Evolutionary conservation across 257 asterid genomes (phyloP).

Genomic region (Hygrophila difformis): DNA sequence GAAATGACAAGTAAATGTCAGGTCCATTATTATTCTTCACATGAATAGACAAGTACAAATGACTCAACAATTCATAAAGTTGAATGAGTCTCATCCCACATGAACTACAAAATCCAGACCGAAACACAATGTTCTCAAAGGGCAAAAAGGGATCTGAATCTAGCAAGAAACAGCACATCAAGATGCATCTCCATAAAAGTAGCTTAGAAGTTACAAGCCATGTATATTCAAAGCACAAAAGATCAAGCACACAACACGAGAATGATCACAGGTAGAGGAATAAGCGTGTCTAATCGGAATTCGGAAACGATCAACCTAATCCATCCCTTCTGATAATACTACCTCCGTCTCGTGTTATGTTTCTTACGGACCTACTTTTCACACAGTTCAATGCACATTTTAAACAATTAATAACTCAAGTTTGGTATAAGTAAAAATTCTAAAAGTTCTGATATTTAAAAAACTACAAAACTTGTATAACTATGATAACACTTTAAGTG

Average conservation of each 20-base stretch:
- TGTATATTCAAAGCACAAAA: background rate
- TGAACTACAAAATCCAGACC: too few species aligned
- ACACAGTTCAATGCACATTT: too few species aligned
- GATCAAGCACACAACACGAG: conserved; percentile 15
- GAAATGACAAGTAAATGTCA: conserved; percentile 43
- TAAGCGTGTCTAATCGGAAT: background rate
- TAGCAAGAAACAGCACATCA: conserved; percentile 22
- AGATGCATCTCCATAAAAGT: conserved; percentile 20
- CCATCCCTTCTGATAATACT: too few species aligned
- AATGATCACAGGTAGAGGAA: conserved; percentile 12
- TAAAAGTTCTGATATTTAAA: too few species aligned
- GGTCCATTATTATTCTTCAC: conserved; percentile 39
- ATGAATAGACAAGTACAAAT: conserved; percentile 17
- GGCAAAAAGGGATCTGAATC: conserved; percentile 26
- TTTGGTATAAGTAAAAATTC: too few species aligned
- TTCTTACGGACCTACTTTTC: too few species aligned
- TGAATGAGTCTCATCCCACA: too few species aligned
- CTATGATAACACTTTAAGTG: too few species aligned
- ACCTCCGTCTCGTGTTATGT: too few species aligned
- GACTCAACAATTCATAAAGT: conserved; percentile 23
- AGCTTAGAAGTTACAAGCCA: conserved; percentile 12
- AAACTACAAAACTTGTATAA: too few species aligned
- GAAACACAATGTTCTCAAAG: conserved; percentile 24
- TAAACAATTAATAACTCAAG: too few species aligned
- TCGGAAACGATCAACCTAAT: too few species aligned